Evolutionary conservation across 495 filamentous ascomycete species (phyloP).

Genomic region (Podospora conica): DNA sequence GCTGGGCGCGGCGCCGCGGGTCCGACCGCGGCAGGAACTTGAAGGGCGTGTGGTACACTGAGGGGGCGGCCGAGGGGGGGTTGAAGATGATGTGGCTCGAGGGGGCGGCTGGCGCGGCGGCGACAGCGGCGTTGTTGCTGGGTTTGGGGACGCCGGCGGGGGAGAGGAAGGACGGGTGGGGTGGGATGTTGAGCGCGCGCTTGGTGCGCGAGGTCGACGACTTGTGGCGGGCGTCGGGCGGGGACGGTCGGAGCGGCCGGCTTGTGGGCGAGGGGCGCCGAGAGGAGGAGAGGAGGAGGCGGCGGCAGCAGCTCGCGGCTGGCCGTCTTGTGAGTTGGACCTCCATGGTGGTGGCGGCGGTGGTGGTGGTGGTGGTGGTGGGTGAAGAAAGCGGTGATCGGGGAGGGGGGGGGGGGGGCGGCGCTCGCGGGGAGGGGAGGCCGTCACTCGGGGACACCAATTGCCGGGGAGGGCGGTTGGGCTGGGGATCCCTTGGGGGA

Average conservation of each 20-base stretch:
- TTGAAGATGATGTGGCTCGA: conserved; percentile 78
- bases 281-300: conserved; percentile 1
- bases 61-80: conserved; percentile 78
- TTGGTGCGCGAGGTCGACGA: conserved; percentile 65
- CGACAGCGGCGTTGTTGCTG: conserved; percentile 72
- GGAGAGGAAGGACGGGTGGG: conserved; percentile 63
- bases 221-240: conserved; percentile 51
- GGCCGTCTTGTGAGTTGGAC: conserved; percentile 12
- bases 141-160: conserved; percentile 16
- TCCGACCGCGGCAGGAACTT: conserved; percentile 84
- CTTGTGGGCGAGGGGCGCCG: neutral
- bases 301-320: conserved; percentile 20
- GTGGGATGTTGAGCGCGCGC: conserved; percentile 64
- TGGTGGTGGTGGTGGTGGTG: neutral
- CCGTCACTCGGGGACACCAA: neutral
- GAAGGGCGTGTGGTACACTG: conserved; percentile 76
- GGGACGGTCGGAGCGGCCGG: conserved; percentile 35
- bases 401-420: too few species aligned
- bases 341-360: conserved; percentile 11
- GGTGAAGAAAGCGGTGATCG: neutral
- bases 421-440: neutral
- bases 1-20: conserved; percentile 51
- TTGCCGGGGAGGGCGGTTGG: neutral
- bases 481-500: neutral
- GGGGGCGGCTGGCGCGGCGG: conserved; percentile 56